Percentiles rank a stretch among this genome's conserved stretches.
phyloP scores from a whole-genome alignment of 1,284 basidiomycete species.

The Ganoderma meredithae region DNA sequence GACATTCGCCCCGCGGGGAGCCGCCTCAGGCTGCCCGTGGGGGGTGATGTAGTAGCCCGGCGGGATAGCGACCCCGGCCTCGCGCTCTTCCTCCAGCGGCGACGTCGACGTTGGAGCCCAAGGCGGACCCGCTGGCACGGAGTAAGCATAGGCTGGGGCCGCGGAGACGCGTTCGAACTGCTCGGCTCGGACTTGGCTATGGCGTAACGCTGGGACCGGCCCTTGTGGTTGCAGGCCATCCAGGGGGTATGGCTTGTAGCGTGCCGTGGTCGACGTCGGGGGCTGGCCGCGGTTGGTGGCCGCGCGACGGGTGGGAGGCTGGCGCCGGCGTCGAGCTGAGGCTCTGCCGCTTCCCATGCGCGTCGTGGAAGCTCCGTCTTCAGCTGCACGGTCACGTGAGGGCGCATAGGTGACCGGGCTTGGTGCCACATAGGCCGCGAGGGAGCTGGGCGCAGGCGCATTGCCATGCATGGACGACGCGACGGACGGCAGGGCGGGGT shows the following conservation, averaged over 20 bases:
- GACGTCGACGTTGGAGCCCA: no score
- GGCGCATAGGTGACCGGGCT: background rate
- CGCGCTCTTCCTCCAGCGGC: no score
- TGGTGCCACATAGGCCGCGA: background rate
- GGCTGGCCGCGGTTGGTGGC: no score
- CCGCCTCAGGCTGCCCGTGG: no score
- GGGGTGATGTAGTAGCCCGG: no score
- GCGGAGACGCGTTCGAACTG: background rate
- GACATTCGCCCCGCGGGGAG: no score
- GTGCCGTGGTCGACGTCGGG: background rate
- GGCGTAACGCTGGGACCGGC: background rate
- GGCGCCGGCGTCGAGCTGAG: background rate
- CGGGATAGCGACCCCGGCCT: no score
- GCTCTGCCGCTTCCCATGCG: background rate
- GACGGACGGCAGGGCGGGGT: background rate
- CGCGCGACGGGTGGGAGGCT: background rate
- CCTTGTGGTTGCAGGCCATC: background rate
- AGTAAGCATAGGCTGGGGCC: no score
- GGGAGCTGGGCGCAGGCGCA: background rate
- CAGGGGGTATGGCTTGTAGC: background rate
- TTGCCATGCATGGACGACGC: background rate
- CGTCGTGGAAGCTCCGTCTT: background rate
- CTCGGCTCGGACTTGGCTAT: background rate
- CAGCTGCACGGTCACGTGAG: background rate
- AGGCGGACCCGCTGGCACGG: no score